Base-by-base conservation (phyloP, 2,329 filamentous ascomycete genomes). In the Thielaviopsis ethacetica region DNA sequence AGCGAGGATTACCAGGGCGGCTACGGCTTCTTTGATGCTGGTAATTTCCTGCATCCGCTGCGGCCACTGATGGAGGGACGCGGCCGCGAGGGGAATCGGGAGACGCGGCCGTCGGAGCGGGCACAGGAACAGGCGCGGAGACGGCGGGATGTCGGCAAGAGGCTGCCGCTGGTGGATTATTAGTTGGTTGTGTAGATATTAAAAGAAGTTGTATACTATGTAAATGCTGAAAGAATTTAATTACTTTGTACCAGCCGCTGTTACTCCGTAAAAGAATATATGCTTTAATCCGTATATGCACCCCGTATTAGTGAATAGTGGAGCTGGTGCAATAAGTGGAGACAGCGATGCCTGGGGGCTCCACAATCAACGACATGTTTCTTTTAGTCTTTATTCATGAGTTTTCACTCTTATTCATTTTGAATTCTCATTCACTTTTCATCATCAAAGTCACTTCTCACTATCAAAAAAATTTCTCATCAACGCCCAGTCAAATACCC, bases 21-120 rank as follows among this genome's bases (percentile, higher is more conserved):
- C 64, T 91, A 96, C 75, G 91, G 91, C 34, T 96, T 97, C 76
- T 97, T 97, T 72, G 91, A 97, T 69, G 90, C 91, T 0, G 91
- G 91, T 15, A 95, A 96, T 89, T 80, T 96, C 5, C 76, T 93
- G 24, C 88, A 94, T 69, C 89, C 90, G 1, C 81, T 95, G 60
- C 51, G 55, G 24, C 52, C 57, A 10, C 10, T 58, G 27, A 53
- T 58, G 6, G 91, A 91, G 68, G 85, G 84, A 2, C 80, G 85
- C 56, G 30, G 30, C 76, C 82, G 59, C 75, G 73, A 3, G 69
- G 74, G 5, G 77, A 81, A 57, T 66, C 73, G 71, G 51, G 78
- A 82, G 62, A 71, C 71, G 10, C 81, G 78, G 64, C 69, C 76
- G 1, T 78, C 77, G 52, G 82, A 84, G 65, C 75, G 80, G 59